Conservation (phyloP, 345 rosid species). For the Bretschneidera sinensis region DNA sequence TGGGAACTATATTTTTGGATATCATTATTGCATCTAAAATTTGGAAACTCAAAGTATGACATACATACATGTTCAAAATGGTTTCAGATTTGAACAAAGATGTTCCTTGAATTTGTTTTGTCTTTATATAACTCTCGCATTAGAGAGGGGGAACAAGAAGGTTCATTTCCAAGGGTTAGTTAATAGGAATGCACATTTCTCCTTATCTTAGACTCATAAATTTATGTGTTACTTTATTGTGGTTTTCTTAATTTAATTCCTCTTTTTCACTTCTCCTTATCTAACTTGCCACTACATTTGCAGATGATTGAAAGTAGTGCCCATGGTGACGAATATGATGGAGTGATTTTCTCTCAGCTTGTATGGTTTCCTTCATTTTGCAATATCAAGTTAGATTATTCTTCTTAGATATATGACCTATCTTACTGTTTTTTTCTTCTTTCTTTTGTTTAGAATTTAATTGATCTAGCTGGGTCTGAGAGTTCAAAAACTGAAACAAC, state of each 20-base stretch:
- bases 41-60: no score
- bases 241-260: neutral
- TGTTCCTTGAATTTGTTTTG: no score
- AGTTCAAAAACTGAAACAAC: constrained; percentile 99
- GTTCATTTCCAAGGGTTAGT: no score
- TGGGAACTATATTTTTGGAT: no score
- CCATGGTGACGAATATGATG: constrained; percentile 91
- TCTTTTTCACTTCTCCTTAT: neutral
- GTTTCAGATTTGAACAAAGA: no score
- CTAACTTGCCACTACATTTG: constrained; percentile 23
- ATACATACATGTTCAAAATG: no score
- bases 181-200: no score
- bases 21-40: no score
- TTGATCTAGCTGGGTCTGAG: constrained; percentile 99
- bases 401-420: constrained; percentile 5
- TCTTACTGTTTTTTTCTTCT: constrained; percentile 15
- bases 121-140: no score
- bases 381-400: constrained; percentile 13
- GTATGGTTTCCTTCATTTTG: constrained; percentile 50
- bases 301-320: constrained; percentile 99
- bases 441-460: constrained; percentile 69
- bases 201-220: no score
- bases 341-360: constrained; percentile 97
- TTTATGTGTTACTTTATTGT: no score
- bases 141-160: no score